Evolutionary conservation across 2,329 filamentous ascomycete genomes (phyloP).

Genomic region (Fusarium praegraminearum): DNA sequence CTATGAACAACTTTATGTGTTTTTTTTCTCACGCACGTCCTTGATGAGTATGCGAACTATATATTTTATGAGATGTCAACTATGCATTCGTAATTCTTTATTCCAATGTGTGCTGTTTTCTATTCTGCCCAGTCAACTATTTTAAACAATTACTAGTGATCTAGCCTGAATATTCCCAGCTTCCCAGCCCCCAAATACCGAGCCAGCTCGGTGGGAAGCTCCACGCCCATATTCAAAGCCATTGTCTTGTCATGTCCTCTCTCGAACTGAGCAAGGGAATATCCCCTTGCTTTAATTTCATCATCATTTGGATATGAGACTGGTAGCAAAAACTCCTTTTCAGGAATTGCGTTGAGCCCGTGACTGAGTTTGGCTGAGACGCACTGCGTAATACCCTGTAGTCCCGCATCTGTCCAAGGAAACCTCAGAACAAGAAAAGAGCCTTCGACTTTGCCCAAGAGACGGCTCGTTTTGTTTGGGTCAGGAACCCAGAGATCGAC

Average conservation of each 20-base stretch:
- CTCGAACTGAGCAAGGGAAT: slow-evolving; percentile 69
- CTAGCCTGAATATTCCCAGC: slow-evolving; percentile 76
- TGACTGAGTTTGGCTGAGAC: slow-evolving; percentile 64
- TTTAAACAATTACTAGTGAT: slow-evolving; percentile 61
- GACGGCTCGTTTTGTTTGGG: slow-evolving; percentile 63
- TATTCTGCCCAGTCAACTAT: slow-evolving; percentile 64
- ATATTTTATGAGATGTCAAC: too few relatives aligned
- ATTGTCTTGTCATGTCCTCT: slow-evolving; percentile 72
- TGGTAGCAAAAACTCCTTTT: slow-evolving; percentile 75
- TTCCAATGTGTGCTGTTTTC: slow-evolving; percentile 55
- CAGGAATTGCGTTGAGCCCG: slow-evolving; percentile 63
- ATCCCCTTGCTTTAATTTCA: slow-evolving; percentile 70
- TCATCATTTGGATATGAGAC: slow-evolving; percentile 69
- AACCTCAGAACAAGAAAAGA: slow-evolving; percentile 76
- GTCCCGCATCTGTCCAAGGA: slow-evolving; percentile 67
- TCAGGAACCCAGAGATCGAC: slow-evolving; percentile 78
- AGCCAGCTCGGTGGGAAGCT: slow-evolving; percentile 71
- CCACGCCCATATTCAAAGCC: slow-evolving; percentile 68
- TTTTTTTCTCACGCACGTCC: too few relatives aligned
- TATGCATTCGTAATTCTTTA: neutral
- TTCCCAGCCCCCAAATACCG: slow-evolving; percentile 76
- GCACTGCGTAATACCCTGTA: slow-evolving; percentile 60
- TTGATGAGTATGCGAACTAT: neutral
- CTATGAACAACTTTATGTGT: neutral
- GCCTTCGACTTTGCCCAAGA: slow-evolving; percentile 63